These are phyloP conservation scores for Osmanthus fragrans DNA, from an alignment of 257 asterid genomes.

Conservation along the genomic window DNA sequence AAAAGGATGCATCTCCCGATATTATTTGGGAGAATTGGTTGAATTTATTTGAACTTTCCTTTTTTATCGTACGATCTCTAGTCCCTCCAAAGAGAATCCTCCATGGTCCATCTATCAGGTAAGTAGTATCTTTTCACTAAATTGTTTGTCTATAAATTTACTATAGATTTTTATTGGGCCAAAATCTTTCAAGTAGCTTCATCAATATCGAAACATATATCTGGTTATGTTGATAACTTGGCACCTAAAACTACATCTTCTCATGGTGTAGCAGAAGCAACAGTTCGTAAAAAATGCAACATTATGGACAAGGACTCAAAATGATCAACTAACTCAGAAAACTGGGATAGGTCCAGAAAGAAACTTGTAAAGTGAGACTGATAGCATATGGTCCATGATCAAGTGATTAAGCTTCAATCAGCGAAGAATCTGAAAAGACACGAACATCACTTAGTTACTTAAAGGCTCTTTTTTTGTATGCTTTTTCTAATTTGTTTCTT, in stretches of 20 bases:
- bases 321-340: not conserved
- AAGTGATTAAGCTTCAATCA: not conserved
- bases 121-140: not conserved
- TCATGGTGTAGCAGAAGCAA: not conserved
- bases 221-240: not conserved
- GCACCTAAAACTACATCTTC: not conserved
- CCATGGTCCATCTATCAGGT: not conserved
- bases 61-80: not conserved
- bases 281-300: not conserved
- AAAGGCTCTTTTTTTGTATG: not conserved
- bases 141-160: not conserved
- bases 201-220: too few species aligned
- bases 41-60: not conserved
- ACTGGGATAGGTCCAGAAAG: not conserved
- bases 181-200: not conserved
- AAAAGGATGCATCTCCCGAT: not conserved
- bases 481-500: slow-evolving; percentile 2
- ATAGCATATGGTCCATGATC: too few species aligned
- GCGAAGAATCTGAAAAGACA: not conserved
- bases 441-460: not conserved
- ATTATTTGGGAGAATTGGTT: not conserved
- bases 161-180: not conserved
- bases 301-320: not conserved
- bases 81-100: slow-evolving; percentile 7
- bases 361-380: not conserved